Base-by-base conservation (phyloP, 1,139 yeast species). In the Magnusiomyces fungicola region DNA sequence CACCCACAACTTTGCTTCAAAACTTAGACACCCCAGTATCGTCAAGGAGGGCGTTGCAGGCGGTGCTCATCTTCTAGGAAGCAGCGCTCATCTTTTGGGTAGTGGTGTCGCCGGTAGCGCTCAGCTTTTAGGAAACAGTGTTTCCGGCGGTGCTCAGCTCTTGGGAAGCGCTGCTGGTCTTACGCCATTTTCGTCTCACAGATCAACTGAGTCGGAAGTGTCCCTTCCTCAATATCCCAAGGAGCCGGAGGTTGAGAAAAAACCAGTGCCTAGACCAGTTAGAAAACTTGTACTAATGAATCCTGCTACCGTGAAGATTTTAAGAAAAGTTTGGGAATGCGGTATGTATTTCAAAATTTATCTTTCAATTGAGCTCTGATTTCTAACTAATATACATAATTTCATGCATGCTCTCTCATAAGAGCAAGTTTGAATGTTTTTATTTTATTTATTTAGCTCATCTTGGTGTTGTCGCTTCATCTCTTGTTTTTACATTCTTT, bases 401-500 rank as follows among this genome's bases (percentile, higher is more conserved):
- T 27, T 27, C 12, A n/a, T n/a, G n/a, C n/a, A n/a, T n/a, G n/a
- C n/a, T n/a, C n/a, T n/a, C n/a, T n/a, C n/a, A n/a, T n/a, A n/a
- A n/a, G n/a, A n/a, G n/a, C n/a, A n/a, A n/a, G n/a, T n/a, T n/a
- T n/a, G n/a, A n/a, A n/a, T n/a, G n/a, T n/a, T n/a, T n/a, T n/a
- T n/a, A n/a, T 14, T 22, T 34, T 30, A n/a, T 22, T 12, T 38
- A 12, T 3, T 3, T 23, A 45, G 58, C 56, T 14, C 59, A 56
- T 44, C 24, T 40, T 33, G 43, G 47, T 3, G 48, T 51, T 23
- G 45, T 51, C 3, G 53, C 42, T 6, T 33, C 43, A 12, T 46
- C 57, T 12, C 44, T 42, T 6, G 27, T 55, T 14, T 56, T 53
- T 19, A 50, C 53, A 1, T 30, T 54, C 14, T 50, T 48, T 38